Evolutionary conservation across 805 yeast species (phyloP).

Genomic region (Saturnispora quitensis): DNA sequence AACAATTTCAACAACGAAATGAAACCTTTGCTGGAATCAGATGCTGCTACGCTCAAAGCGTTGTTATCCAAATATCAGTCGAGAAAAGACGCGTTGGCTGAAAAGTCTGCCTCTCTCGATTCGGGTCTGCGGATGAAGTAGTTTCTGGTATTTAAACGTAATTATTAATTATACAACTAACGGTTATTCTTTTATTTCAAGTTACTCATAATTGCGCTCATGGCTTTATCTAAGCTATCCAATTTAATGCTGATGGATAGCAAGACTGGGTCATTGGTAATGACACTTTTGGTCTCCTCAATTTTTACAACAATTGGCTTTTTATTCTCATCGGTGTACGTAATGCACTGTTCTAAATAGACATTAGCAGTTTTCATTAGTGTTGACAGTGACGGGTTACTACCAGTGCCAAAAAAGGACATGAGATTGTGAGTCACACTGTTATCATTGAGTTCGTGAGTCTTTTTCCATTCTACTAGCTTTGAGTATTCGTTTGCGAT

Average conservation of each 20-base stretch:
- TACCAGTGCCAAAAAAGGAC: slow-evolving; percentile 4
- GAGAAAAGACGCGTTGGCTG: neutral
- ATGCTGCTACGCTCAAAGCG: neutral
- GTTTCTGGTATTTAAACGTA: neutral
- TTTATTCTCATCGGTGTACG: slow-evolving; percentile 37
- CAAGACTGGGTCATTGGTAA: slow-evolving; percentile 60
- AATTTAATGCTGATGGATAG: slow-evolving; percentile 55
- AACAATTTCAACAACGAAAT: neutral
- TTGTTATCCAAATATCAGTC: neutral
- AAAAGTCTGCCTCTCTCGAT: neutral
- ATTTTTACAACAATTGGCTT: slow-evolving; percentile 47
- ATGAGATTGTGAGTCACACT: neutral
- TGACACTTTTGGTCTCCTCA: slow-evolving; percentile 46
- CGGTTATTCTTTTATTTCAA: neutral
- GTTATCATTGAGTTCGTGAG: neutral
- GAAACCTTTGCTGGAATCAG: neutral
- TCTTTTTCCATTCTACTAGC: slow-evolving; percentile 25
- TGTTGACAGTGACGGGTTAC: slow-evolving; percentile 26
- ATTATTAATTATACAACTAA: too few species aligned
- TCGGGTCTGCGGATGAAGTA: neutral
- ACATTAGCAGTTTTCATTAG: slow-evolving; percentile 34
- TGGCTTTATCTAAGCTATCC: slow-evolving; percentile 47
- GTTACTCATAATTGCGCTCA: slow-evolving; percentile 12
- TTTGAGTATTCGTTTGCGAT: slow-evolving; percentile 32
- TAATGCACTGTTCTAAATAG: slow-evolving; percentile 53